phyloP scores from a whole-genome alignment of 192 early-diverging fungal species.

The Coemansia sp. region DNA sequence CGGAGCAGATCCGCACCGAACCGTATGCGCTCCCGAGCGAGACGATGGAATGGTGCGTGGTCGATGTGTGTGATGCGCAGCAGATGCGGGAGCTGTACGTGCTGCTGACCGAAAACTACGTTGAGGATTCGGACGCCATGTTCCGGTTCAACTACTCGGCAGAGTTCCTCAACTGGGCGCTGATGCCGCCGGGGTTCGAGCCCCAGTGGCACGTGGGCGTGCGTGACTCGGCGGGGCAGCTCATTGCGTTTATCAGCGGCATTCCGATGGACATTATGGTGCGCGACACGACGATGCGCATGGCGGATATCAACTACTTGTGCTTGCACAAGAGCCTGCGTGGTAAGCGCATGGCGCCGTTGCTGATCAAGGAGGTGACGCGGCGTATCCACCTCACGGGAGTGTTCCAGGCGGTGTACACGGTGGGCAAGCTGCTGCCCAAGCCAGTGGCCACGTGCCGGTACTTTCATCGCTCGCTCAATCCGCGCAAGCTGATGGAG shows the following conservation, averaged over 20 bases:
- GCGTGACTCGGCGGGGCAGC: slow-evolving; percentile 68
- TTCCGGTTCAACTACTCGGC: slow-evolving; percentile 97
- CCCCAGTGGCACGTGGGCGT: slow-evolving; percentile 92
- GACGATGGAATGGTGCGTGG: slow-evolving; percentile 83
- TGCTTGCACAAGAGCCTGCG: slow-evolving; percentile 96
- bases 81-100: slow-evolving; percentile 86
- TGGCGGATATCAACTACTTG: slow-evolving; percentile 98
- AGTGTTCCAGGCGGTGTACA: slow-evolving; percentile 98
- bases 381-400: slow-evolving; percentile 86
- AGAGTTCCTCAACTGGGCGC: slow-evolving; percentile 92
- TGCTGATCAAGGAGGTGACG: slow-evolving; percentile 97
- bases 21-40: slow-evolving; percentile 79
- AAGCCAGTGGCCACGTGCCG: slow-evolving; percentile 80
- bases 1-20: slow-evolving; percentile 75
- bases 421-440: slow-evolving; percentile 87
- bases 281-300: slow-evolving; percentile 58
- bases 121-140: slow-evolving; percentile 94
- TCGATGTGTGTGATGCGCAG: slow-evolving; percentile 75
- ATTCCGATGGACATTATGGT: slow-evolving; percentile 83
- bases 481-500: slow-evolving; percentile 94
- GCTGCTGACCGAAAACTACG: slow-evolving; percentile 90
- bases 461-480: slow-evolving; percentile 93
- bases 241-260: slow-evolving; percentile 96
- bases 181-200: slow-evolving; percentile 90
- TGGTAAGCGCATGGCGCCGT: slow-evolving; percentile 89